Evolutionary conservation across 306 rosid species (phyloP), one percentile per base, ranked within the genome.

Genomic region (Pueraria montana): DNA sequence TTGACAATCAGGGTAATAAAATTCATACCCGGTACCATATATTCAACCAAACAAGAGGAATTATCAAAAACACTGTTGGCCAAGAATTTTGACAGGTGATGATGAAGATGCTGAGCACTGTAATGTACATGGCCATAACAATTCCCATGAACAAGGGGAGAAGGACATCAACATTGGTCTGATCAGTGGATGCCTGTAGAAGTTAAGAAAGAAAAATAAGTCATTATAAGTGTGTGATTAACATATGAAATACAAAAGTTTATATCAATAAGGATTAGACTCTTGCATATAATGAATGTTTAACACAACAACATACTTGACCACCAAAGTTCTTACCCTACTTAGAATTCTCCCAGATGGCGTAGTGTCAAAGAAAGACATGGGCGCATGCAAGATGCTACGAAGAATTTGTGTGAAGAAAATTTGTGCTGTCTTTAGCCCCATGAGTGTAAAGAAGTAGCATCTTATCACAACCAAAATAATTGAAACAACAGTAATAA

Each of bases 301-400:
- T 11, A 21, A 48, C 26, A n/a, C 43, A 34, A 34, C 48, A 30
- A 16, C n/a, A 38, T 14, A 70, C 40, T 38, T 13, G 18, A 53
- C 36, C 18, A 10, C 45, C 32, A 8, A 63, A 66, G 40, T 82
- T 72, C 92, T 87, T 88, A 93, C 97, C 90, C 98, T 82, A 75
- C 98, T 94, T 48, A 94, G 82, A 76, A 94, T 81, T 87, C 98
- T 89, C 80, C 98, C 98, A 0, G 98, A 94, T 55, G 98, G 98
- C 0, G 98, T 94, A 30, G 97, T 94, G 76, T 94, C 98, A 32
- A 94, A 94, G 86, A 94, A 94, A 69, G 98, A 88, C 97, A 91
- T 91, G 72, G 97, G 97, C 14, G 98, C 98, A 83, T 83, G 98
- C 65, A 89, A 80, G 82, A 94, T 87, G 89, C 97, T 82, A 63